phyloP scores from a whole-genome alignment of 2,329 filamentous ascomycete genomes.

The Aspergillus piperis region DNA sequence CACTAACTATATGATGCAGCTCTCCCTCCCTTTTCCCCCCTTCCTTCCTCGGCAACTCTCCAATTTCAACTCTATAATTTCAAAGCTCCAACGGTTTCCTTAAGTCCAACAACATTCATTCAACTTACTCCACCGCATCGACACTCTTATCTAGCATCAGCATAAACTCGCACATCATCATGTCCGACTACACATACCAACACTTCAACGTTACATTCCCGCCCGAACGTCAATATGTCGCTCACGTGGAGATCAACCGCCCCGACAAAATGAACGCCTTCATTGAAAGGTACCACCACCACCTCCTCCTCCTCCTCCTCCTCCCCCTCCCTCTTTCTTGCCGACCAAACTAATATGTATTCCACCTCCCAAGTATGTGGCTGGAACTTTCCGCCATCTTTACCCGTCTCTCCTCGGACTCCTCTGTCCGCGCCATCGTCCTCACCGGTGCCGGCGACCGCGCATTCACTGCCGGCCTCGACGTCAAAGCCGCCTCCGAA shows the following conservation, averaged over 20 bases:
- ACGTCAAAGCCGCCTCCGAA: slow-evolving; percentile 70
- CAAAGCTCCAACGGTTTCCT: not conserved
- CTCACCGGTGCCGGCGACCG: slow-evolving; percentile 78
- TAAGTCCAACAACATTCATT: not conserved
- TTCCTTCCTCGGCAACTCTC: too few species aligned
- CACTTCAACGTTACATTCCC: slow-evolving; percentile 77
- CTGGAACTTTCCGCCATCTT: slow-evolving; percentile 75
- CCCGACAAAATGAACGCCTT: slow-evolving; percentile 88
- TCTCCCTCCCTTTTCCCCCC: too few species aligned
- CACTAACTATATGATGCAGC: too few species aligned
- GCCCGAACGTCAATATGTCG: slow-evolving; percentile 62
- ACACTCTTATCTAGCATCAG: not conserved
- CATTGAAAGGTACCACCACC: slow-evolving; percentile 57
- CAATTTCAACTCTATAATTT: too few species aligned
- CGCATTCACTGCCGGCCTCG: slow-evolving; percentile 84
- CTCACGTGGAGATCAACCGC: slow-evolving; percentile 90
- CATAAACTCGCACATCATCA: slow-evolving; percentile 14
- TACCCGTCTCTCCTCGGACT: slow-evolving; percentile 67
- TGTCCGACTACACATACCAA: slow-evolving; percentile 39
- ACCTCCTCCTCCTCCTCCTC: too few species aligned
- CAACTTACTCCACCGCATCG: not conserved
- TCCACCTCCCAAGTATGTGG: slow-evolving; percentile 66
- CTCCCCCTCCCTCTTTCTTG: not conserved
- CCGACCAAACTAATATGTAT: slow-evolving; percentile 5
- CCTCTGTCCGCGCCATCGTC: slow-evolving; percentile 73